Base-by-base conservation (phyloP, 2,329 filamentous ascomycete species). In the Gliomastix tumulicola region DNA sequence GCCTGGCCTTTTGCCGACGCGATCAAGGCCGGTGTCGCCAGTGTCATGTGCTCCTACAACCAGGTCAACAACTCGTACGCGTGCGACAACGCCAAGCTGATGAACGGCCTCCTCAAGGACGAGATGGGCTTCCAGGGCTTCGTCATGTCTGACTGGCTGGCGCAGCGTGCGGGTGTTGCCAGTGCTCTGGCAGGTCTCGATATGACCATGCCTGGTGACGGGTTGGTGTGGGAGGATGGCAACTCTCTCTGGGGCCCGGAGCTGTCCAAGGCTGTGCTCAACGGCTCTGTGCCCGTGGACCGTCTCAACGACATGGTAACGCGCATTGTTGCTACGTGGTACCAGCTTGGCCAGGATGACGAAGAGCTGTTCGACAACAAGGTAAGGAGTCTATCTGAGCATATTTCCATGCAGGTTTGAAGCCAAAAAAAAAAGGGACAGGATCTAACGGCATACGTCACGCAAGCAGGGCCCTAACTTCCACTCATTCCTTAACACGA, bases 231-330 rank as follows among this genome's bases (percentile, higher is more conserved):
- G 81, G 45, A 50, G 12, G 56, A 65, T 12, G 88, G 87, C 7
- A 66, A 82, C 6, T 88, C 88, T 39, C 63, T 94, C 38, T 82
- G 85, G 31, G 71, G 94, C 0, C 89, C 85, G 70, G 88, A 88
- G 42, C 68, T 96, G 23, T 89, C 83, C 0, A 79, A 76, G 38
- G 76, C 88, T 5, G 77, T 89, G 3, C 63, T 95, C 21, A 96
- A 96, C 46, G 82, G 82, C 3, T 90, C 87, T 2, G 63, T 96
- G 0, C 88, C 89, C 0, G 63, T 92, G 30, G 78, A 84, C 12
- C 72, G 89, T 21, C 58, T 96, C 12, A 84, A 95, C 45, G 89
- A 96, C 52, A 94, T 95, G 88, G 84, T 77, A 0, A 82, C 86
- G 1, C 76, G 89, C 11, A 78, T 95, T 43, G 87, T 95, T 2